Base-by-base conservation (phyloP, 2,329 filamentous ascomycete species). In the Penicillium verrucosum region DNA sequence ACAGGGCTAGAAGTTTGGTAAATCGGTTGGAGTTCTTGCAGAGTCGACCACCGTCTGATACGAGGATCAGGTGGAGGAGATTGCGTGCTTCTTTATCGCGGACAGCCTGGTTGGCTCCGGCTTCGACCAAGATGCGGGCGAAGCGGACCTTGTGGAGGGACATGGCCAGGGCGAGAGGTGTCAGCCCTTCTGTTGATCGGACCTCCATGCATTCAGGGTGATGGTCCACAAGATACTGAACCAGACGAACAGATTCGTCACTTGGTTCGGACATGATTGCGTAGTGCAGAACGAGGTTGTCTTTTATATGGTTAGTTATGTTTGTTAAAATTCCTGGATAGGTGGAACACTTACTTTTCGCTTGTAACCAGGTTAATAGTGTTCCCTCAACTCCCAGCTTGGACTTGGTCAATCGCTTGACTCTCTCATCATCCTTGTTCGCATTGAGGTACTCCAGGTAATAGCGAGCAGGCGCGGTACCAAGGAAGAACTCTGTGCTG, bases 401-500 rank as follows among this genome's bases (percentile, higher is more conserved):
- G 0, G 82, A 78, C 46, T 85, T 76, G 4, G 78, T 34, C 29
- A 46, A 23, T 23, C 44, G 29, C 34, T 46, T 80, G 5, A 94
- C 76, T 55, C 83, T 82, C 64, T 84, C 82, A 46, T 93, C 73
- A 38, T 84, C 79, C 50, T 80, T 73, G 53, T 89, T 82, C 1
- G 77, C 71, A 61, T 85, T 82, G 0, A 85, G 80, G 67, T 92
- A 94, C 44, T 90, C 84, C 27, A 80, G 73, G 66, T 94, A 94
- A 52, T 83, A 78, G 29, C 85, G 80, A 62, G 84, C 74, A 0
- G 90, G 89, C 0, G 84, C 82, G 59, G 90, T 88, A 56, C 88
- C 86, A 54, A 91, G 73, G 70, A 93, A 90, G 84, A 89, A 95
- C 67, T 94, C 86, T 0, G 90, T 83, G 18, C 82, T 81, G 38